A percentile compares a stretch with the other conserved stretches of the same genome.
Conservation (phyloP, 2,329 filamentous ascomycete genomes). For the Hirsutella thompsonii region DNA sequence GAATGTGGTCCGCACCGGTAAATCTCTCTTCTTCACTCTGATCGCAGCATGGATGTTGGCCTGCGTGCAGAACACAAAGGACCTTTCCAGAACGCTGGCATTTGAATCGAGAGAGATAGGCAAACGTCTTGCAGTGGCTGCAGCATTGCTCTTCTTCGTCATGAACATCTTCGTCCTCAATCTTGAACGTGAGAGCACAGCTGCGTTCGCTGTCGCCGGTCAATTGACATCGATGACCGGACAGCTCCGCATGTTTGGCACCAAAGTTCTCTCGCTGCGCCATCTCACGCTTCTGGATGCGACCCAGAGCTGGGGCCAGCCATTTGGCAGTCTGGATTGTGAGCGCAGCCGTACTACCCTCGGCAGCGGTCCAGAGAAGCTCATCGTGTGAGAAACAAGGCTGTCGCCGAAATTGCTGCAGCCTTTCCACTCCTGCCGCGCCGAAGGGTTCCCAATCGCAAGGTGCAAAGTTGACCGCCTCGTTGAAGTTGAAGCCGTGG, state of each 20-base stretch:
- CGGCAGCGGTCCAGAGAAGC: slow-evolving; percentile 78
- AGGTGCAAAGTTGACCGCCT: slow-evolving; percentile 96
- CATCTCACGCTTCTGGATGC: slow-evolving; percentile 63
- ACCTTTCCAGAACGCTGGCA: slow-evolving; percentile 73
- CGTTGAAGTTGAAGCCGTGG: slow-evolving; percentile 97
- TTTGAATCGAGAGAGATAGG: slow-evolving; percentile 80
- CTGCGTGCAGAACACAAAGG: slow-evolving; percentile 72
- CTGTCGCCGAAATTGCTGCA: slow-evolving; percentile 79
- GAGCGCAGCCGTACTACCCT: slow-evolving; percentile 52
- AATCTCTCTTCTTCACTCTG: slow-evolving; percentile 53
- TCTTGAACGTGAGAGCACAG: slow-evolving; percentile 48
- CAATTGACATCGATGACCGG: slow-evolving; percentile 37
- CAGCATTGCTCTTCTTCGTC: slow-evolving; percentile 96
- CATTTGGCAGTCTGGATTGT: slow-evolving; percentile 88
- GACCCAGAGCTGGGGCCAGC: slow-evolving; percentile 76
- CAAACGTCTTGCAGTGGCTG: slow-evolving; percentile 80
- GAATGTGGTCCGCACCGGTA: slow-evolving; percentile 53
- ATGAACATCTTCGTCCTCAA: slow-evolving; percentile 61
- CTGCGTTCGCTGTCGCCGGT: slow-evolving; percentile 30
- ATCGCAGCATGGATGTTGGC: slow-evolving; percentile 69
- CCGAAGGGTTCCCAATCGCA: slow-evolving; percentile 91
- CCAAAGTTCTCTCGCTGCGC: slow-evolving; percentile 56
- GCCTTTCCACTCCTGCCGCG: slow-evolving; percentile 68
- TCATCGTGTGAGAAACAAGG: slow-evolving; percentile 98
- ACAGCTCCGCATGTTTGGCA: slow-evolving; percentile 44